phyloP scores from a whole-genome alignment of 1,284 basidiomycete genomes.

The Cryptococcus sp. region DNA sequence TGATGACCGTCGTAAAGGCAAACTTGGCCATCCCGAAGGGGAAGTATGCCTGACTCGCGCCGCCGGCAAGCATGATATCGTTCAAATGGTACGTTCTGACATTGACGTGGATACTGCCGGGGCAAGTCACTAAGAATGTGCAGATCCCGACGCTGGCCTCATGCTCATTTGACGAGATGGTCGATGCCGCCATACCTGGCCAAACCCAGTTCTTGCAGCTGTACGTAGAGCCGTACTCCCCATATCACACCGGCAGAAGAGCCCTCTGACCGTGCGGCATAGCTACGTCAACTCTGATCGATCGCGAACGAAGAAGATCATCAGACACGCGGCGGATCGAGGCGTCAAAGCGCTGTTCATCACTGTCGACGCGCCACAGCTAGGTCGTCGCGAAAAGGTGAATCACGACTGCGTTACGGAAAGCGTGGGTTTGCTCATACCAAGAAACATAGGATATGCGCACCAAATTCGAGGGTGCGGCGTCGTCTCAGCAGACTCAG shows the following conservation, averaged over 20 bases:
- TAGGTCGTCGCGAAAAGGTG: slow-evolving; percentile 83
- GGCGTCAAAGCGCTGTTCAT: slow-evolving; percentile 84
- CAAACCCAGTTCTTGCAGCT: slow-evolving; percentile 81
- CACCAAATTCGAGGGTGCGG: slow-evolving; percentile 87
- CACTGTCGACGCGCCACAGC: slow-evolving; percentile 89
- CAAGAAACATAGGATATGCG: slow-evolving; percentile 75
- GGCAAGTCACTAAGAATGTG: no score
- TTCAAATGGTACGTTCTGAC: slow-evolving; percentile 73
- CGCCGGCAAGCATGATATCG: slow-evolving; percentile 73
- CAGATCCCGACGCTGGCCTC: slow-evolving; percentile 86
- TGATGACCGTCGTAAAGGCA: slow-evolving; percentile 59
- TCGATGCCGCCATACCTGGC: slow-evolving; percentile 71
- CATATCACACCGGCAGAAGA: not conserved
- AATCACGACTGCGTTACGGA: slow-evolving; percentile 1
- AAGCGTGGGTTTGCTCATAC: not conserved
- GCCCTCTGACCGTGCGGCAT: not conserved
- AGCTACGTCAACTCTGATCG: slow-evolving; percentile 86
- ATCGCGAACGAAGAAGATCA: slow-evolving; percentile 74
- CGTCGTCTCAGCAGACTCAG: slow-evolving; percentile 64
- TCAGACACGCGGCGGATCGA: slow-evolving; percentile 78
- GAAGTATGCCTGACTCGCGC: slow-evolving; percentile 84
- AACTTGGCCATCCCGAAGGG: slow-evolving; percentile 91
- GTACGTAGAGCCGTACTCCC: slow-evolving; percentile 48
- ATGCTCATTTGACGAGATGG: slow-evolving; percentile 85
- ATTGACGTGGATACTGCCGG: not conserved